These are phyloP conservation scores for Backusella macrospora DNA, from an alignment of 192 early-diverging fungal genomes.

Conservation along the genomic window DNA sequence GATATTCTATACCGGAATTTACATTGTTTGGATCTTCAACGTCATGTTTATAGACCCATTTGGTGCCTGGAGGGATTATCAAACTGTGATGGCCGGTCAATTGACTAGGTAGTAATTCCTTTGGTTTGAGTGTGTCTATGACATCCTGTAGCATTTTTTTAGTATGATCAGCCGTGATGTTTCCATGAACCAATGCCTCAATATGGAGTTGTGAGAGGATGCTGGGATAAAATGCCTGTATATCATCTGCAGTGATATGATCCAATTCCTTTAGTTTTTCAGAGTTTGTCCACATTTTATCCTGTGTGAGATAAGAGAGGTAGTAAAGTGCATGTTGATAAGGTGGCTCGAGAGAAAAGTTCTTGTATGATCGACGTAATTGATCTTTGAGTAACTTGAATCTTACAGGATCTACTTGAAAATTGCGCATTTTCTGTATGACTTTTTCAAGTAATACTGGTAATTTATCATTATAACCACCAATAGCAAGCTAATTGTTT, in stretches of 20 bases:
- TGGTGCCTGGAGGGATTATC: constrained; percentile 52
- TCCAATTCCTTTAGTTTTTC: constrained; percentile 79
- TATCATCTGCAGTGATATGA: constrained; percentile 68
- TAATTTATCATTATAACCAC: constrained; percentile 92
- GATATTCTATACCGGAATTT: constrained; percentile 89
- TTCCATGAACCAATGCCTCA: constrained; percentile 89
- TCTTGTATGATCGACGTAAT: constrained; percentile 68
- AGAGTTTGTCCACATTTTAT: constrained; percentile 75
- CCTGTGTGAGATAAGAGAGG: constrained; percentile 73
- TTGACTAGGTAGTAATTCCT: constrained; percentile 60
- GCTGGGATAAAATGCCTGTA: constrained; percentile 76
- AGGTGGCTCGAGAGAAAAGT: constrained; percentile 78
- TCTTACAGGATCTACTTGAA: constrained; percentile 65
- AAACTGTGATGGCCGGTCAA: constrained; percentile 55
- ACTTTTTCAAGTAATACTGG: constrained; percentile 70
- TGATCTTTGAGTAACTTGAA: constrained; percentile 86
- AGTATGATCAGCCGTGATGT: constrained; percentile 72
- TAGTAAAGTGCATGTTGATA: constrained; percentile 80
- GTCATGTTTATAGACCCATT: constrained; percentile 52
- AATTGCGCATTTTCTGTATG: constrained; percentile 64
- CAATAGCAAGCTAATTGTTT: constrained; percentile 54
- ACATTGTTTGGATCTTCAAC: constrained; percentile 81
- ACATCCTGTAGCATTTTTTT: constrained; percentile 61
- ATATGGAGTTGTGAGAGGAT: constrained; percentile 72
- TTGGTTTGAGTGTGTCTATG: constrained; percentile 60